Evolutionary conservation across 805 yeast species (phyloP).

Genomic region (Candida boidinii): DNA sequence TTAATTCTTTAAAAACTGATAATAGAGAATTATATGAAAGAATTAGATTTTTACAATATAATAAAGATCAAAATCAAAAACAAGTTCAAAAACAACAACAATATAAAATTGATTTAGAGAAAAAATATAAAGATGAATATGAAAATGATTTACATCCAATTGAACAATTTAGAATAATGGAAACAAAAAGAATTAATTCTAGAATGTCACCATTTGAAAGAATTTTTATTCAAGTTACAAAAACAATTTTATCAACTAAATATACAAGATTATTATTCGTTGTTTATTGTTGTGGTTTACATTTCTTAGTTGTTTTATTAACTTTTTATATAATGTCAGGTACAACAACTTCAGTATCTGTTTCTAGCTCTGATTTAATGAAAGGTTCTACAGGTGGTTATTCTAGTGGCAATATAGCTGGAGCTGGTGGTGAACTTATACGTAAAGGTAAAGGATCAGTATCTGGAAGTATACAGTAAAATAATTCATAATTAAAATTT

Average conservation of each 20-base stretch:
- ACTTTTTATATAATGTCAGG: slow-evolving; percentile 41
- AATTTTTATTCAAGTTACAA: slow-evolving; percentile 61
- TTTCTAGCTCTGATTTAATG: slow-evolving; percentile 7
- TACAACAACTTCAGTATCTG: slow-evolving; percentile 4
- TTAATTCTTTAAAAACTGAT: slow-evolving; percentile 57
- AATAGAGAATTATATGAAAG: slow-evolving; percentile 76
- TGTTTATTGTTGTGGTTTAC: slow-evolving; percentile 66
- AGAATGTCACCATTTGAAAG: slow-evolving; percentile 72
- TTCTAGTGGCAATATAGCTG: too few relatives aligned
- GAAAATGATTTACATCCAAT: slow-evolving; percentile 79
- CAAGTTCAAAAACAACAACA: slow-evolving; percentile 13
- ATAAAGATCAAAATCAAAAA: slow-evolving; percentile 20
- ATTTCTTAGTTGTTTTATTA: slow-evolving; percentile 60
- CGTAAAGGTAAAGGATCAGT: not conserved
- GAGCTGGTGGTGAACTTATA: too few relatives aligned
- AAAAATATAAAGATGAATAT: slow-evolving; percentile 52
- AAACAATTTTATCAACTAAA: slow-evolving; percentile 68
- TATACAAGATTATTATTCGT: slow-evolving; percentile 66
- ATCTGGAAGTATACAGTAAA: too few relatives aligned
- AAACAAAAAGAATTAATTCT: slow-evolving; percentile 65
- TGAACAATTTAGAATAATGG: slow-evolving; percentile 71
- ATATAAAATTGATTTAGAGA: slow-evolving; percentile 33
- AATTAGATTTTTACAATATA: slow-evolving; percentile 56
- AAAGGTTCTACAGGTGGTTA: slow-evolving; percentile 20
- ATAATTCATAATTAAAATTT: too few relatives aligned